Conservation (phyloP, 2,329 filamentous ascomycete species). For the Hymenoscyphus fructigenus region DNA sequence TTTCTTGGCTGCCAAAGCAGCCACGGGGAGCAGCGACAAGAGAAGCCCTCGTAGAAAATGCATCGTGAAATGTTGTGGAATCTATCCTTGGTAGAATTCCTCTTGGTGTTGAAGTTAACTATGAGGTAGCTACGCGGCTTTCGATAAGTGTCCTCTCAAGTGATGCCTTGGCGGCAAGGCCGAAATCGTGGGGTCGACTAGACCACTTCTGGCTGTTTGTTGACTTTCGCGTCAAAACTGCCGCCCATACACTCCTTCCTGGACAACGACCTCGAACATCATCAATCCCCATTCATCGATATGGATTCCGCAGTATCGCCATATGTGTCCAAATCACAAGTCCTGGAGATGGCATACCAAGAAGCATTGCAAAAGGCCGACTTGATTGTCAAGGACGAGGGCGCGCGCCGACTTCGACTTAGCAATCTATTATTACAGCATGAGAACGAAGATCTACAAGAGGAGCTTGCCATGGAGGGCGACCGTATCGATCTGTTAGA, state of each 20-base stretch:
- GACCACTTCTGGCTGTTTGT: background rate
- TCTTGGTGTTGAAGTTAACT: slow-evolving; percentile 8
- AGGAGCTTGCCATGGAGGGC: slow-evolving; percentile 60
- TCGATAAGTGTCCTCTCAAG: slow-evolving; percentile 10
- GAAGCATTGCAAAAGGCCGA: slow-evolving; percentile 63
- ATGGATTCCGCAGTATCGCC: slow-evolving; percentile 34
- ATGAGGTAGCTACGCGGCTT: slow-evolving; percentile 7
- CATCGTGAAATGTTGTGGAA: slow-evolving; percentile 52
- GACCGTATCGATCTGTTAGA: slow-evolving; percentile 57
- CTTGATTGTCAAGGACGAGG: slow-evolving; percentile 72
- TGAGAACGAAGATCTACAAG: slow-evolving; percentile 68
- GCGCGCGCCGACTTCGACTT: slow-evolving; percentile 66
- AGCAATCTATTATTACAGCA: slow-evolving; percentile 70
- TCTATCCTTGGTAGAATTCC: slow-evolving; percentile 11
- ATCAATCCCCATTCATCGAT: slow-evolving; percentile 10
- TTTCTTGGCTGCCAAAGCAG: slow-evolving; percentile 64
- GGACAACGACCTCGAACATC: background rate
- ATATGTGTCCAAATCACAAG: slow-evolving; percentile 35
- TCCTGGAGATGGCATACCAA: slow-evolving; percentile 69
- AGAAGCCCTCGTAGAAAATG: slow-evolving; percentile 64
- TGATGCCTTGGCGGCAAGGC: background rate
- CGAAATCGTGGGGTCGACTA: slow-evolving; percentile 1
- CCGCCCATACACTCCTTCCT: background rate
- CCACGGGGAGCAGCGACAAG: slow-evolving; percentile 60
- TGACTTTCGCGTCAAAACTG: background rate